Conservation (phyloP, 257 asterid species). For the Ocimum tenuiflorum region DNA sequence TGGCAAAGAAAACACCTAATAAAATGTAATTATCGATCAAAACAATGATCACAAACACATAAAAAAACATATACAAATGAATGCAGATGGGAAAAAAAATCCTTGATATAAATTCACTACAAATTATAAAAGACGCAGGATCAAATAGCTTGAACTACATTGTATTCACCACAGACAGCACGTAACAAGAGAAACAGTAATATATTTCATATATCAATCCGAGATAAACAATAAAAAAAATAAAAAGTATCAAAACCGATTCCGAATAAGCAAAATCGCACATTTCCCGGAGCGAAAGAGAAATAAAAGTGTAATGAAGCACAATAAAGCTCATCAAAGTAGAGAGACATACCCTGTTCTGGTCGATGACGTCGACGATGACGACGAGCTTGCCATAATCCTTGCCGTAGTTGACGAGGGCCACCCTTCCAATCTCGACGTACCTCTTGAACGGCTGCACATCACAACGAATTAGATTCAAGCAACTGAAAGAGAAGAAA, state of each 20-base stretch:
- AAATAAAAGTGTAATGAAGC: background rate
- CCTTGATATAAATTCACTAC: background rate
- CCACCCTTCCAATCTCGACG: conserved; percentile 77
- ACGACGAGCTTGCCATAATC: conserved; percentile 68
- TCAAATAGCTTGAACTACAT: no score
- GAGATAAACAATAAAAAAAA: background rate
- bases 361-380: conserved; percentile 61
- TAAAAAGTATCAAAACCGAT: background rate
- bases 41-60: background rate
- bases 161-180: background rate
- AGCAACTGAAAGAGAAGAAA: background rate
- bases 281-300: background rate
- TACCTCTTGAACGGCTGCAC: conserved; percentile 76
- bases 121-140: background rate
- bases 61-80: background rate
- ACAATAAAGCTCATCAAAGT: background rate
- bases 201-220: no score
- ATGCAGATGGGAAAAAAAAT: background rate
- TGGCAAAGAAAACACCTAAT: no score
- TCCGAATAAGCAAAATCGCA: background rate
- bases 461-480: background rate
- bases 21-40: background rate
- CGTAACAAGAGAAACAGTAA: background rate
- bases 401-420: conserved; percentile 64
- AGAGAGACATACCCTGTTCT: conserved; percentile 38